These are phyloP conservation scores for Sordaria brevicollis DNA, from an alignment of 495 filamentous ascomycete species.

Conservation along the genomic window DNA sequence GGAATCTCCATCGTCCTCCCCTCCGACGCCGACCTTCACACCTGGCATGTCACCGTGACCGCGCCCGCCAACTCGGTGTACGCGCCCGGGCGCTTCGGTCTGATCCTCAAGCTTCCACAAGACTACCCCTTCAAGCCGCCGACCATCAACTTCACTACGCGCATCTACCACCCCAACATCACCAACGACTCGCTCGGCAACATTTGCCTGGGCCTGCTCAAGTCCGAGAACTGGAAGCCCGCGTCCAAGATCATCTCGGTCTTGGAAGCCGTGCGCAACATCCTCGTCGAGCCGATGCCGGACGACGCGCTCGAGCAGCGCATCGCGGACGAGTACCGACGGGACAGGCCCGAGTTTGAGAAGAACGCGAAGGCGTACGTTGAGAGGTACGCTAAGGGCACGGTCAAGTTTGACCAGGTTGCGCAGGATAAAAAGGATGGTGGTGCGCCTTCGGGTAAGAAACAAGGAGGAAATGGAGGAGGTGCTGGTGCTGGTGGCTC, in stretches of 20 bases:
- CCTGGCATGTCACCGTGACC: constrained; percentile 71
- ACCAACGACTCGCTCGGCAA: constrained; percentile 82
- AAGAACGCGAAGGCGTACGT: constrained; percentile 79
- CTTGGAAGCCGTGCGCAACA: constrained; percentile 63
- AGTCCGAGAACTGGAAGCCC: constrained; percentile 91
- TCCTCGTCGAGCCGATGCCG: constrained; percentile 79
- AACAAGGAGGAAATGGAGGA: too few species aligned
- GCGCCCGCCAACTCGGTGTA: constrained; percentile 66
- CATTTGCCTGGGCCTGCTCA: constrained; percentile 87
- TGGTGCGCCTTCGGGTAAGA: not conserved
- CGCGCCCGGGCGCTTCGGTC: constrained; percentile 67
- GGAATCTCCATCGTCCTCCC: constrained; percentile 57
- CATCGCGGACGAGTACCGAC: constrained; percentile 79
- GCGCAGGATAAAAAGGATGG: not conserved
- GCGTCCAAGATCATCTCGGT: constrained; percentile 66
- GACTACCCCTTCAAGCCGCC: constrained; percentile 97
- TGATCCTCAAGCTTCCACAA: constrained; percentile 64
- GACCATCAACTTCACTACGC: constrained; percentile 75
- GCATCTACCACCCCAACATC: constrained; percentile 97
- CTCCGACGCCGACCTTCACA: constrained; percentile 66
- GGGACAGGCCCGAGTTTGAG: constrained; percentile 62
- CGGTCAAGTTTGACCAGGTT: constrained; percentile 13
- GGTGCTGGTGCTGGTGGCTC: not conserved
- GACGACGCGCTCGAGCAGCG: constrained; percentile 87
- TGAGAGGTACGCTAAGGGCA: constrained; percentile 56